These are phyloP conservation scores for Magnusiomyces clavatus DNA, from an alignment of 1,139 yeast species.

Conservation along the genomic window DNA sequence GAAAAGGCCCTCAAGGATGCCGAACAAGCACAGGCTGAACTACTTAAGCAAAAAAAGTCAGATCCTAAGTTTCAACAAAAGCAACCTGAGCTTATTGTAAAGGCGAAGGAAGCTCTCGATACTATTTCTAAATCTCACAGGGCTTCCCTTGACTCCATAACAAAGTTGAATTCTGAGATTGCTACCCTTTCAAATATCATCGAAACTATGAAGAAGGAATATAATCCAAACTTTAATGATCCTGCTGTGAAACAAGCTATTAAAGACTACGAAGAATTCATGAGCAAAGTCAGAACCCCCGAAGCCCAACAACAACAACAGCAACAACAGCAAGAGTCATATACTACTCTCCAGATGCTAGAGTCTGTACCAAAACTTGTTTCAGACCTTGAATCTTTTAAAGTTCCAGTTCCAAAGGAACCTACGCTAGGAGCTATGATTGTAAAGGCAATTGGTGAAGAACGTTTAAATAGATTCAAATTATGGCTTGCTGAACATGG, in stretches of 20 bases:
- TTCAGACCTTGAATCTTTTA: too few relatives aligned
- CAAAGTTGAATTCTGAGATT: conserved; percentile 15
- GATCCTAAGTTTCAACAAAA: background rate
- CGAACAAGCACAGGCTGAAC: conserved; percentile 5
- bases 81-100: conserved; percentile 15
- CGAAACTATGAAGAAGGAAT: conserved; percentile 43
- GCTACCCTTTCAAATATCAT: conserved; percentile 40
- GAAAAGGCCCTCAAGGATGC: conserved; percentile 7
- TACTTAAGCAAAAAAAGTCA: background rate
- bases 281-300: conserved; percentile 10
- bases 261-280: conserved; percentile 41
- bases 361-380: background rate
- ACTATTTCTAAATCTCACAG: conserved; percentile 24
- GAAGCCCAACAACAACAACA: background rate
- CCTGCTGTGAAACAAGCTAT: conserved; percentile 76
- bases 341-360: background rate
- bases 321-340: background rate
- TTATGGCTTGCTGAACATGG: conserved; percentile 25
- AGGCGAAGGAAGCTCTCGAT: conserved; percentile 24
- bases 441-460: too few relatives aligned
- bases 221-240: conserved; percentile 88
- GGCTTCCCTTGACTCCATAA: conserved; percentile 28
- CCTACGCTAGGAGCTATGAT: too few relatives aligned
- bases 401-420: too few relatives aligned
- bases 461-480: background rate